phyloP scores from a whole-genome alignment of 2,329 filamentous ascomycete species.

The Aspergillus eucalypticola region DNA sequence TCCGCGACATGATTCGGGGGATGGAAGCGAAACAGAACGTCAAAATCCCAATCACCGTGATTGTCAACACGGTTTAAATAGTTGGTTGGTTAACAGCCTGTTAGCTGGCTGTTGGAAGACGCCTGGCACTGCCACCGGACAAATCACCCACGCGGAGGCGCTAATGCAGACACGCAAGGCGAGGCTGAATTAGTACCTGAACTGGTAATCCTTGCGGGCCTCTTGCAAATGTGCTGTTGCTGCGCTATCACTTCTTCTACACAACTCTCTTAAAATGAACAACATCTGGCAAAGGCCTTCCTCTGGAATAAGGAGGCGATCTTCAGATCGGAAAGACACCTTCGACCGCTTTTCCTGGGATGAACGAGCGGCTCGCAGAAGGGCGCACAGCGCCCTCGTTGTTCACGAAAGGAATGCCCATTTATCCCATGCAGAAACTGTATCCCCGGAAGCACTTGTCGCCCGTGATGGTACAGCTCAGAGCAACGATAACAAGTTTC shows the following conservation, averaged over 20 bases:
- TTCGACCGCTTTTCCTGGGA: neutral
- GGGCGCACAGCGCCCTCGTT: neutral
- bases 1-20: neutral
- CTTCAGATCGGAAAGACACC: neutral
- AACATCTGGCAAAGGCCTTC: neutral
- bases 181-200: neutral
- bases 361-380: neutral
- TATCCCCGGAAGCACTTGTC: neutral
- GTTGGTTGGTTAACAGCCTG: too few species aligned
- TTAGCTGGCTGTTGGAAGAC: too few species aligned
- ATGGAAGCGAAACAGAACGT: neutral
- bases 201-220: neutral
- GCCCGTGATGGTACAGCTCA: neutral
- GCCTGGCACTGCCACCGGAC: too few species aligned
- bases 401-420: neutral
- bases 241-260: neutral
- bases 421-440: too few species aligned
- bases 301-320: neutral
- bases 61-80: neutral
- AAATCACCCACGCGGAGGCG: too few species aligned
- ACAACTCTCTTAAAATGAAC: neutral
- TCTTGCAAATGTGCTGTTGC: neutral
- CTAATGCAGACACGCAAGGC: too few species aligned
- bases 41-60: neutral
- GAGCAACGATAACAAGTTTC: fast-evolving